Evolutionary conservation across 75 land plant genomes (phyloP).

Genomic region (Cunninghamia lanceolata): DNA sequence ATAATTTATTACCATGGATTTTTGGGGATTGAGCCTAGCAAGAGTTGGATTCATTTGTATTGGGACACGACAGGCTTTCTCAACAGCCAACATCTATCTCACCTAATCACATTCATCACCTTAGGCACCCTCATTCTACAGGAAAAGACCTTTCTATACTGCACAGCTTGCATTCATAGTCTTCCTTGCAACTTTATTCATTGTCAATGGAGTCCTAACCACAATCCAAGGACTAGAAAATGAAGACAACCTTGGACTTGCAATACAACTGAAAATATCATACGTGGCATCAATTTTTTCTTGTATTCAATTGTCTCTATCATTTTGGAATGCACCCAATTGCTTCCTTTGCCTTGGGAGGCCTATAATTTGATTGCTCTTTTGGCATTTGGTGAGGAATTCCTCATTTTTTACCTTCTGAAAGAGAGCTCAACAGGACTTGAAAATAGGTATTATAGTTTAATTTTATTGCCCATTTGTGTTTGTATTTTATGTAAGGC

Average conservation of each 20-base stretch:
- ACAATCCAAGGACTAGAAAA: neutral
- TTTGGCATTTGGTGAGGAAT: too few relatives aligned
- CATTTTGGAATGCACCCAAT: neutral
- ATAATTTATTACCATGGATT: neutral
- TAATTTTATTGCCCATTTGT: constrained; percentile 64
- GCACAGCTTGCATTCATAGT: too few relatives aligned
- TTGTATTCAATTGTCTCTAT: neutral
- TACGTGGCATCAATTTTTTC: constrained; percentile 10
- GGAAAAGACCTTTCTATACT: constrained; percentile 2
- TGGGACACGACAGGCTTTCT: neutral
- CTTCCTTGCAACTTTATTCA: neutral
- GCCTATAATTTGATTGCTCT: too few relatives aligned
- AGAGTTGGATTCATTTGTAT: neutral
- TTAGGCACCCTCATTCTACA: neutral
- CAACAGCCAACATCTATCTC: too few relatives aligned
- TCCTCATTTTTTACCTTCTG: constrained; percentile 62
- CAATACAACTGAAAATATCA: neutral
- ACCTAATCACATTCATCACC: neutral
- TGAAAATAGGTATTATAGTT: constrained; percentile 73
- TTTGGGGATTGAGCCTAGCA: constrained; percentile 1
- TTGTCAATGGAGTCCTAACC: neutral
- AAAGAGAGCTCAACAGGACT: constrained; percentile 53
- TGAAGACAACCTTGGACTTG: too few relatives aligned
- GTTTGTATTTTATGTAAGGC: constrained; percentile 45
- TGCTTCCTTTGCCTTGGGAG: too few relatives aligned